Conservation (phyloP, 257 asterid species). For the Nicotiana tabacum region DNA sequence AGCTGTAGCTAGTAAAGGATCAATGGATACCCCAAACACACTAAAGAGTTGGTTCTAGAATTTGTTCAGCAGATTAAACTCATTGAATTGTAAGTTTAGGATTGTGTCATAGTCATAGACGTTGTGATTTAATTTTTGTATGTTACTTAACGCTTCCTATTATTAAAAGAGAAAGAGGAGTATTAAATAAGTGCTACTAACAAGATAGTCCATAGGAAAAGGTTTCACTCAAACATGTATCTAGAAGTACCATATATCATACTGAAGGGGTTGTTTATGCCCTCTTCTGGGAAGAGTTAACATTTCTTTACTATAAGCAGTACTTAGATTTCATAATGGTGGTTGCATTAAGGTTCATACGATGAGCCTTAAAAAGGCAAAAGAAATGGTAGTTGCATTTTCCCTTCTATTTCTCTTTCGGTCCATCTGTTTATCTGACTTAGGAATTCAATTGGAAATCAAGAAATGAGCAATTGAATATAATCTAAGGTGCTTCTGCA, state of each 20-base stretch:
- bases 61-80: too few species aligned
- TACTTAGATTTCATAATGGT: not conserved
- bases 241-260: not conserved
- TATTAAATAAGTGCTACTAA: not conserved
- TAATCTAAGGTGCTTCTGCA: too few species aligned
- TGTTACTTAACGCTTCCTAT: not conserved
- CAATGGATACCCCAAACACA: not conserved
- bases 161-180: not conserved
- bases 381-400: too few species aligned
- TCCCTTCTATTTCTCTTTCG: not conserved
- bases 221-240: not conserved
- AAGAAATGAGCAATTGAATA: not conserved
- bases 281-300: not conserved
- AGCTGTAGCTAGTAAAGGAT: not conserved
- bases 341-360: not conserved
- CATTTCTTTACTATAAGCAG: not conserved
- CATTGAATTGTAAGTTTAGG: not conserved
- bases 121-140: not conserved
- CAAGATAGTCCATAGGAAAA: not conserved
- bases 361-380: too few species aligned
- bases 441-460: not conserved
- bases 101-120: not conserved
- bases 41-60: too few species aligned
- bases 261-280: slow-evolving; percentile 2
- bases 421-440: not conserved